These are phyloP conservation scores for Cutaneotrichosporon cutaneum DNA, from an alignment of 1,284 basidiomycete species.

Conservation along the genomic window DNA sequence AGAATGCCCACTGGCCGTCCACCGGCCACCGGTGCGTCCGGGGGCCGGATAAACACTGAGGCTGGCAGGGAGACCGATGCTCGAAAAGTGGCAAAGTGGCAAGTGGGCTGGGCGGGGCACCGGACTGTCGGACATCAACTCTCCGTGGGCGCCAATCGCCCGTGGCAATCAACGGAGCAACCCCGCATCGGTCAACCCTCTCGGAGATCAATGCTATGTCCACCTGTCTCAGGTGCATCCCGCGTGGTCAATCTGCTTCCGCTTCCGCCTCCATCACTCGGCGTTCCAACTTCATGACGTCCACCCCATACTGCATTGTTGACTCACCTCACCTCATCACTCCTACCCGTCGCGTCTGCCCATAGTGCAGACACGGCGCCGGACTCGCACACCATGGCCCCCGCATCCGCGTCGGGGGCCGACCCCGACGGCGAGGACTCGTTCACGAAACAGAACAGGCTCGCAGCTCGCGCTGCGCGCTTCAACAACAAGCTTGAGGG, in stretches of 20 bases:
- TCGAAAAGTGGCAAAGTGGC: too few relatives aligned
- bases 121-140: background rate
- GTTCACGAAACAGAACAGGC: constrained; percentile 28
- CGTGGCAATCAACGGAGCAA: too few relatives aligned
- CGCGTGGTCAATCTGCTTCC: background rate
- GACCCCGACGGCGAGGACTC: constrained; percentile 43
- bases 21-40: background rate
- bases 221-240: background rate
- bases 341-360: constrained; percentile 7
- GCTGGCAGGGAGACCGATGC: too few relatives aligned
- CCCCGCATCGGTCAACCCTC: background rate
- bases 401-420: constrained; percentile 13
- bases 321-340: background rate
- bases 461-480: constrained; percentile 45
- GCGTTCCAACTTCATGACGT: background rate
- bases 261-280: background rate
- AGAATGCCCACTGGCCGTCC: background rate
- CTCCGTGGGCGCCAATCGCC: background rate
- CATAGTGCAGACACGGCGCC: constrained; percentile 12
- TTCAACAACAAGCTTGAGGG: constrained; percentile 50
- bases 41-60: background rate
- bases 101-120: background rate
- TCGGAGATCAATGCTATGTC: background rate
- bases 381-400: background rate
- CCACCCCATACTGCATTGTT: background rate